phyloP scores from a whole-genome alignment of 208 protist species.

The Tetramitus jugosus region DNA sequence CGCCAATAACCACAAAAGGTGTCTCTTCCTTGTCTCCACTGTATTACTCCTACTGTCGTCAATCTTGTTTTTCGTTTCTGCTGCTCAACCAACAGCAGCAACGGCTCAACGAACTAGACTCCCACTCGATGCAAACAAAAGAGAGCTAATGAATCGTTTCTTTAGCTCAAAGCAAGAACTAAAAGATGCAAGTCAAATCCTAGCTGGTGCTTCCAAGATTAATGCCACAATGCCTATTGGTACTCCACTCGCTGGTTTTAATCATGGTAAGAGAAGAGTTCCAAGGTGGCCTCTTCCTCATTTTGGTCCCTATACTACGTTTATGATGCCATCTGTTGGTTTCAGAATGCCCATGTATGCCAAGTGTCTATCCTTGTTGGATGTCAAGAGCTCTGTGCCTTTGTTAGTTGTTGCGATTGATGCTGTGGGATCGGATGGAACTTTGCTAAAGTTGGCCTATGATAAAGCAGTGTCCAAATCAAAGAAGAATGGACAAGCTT shows the following conservation, averaged over 20 bases:
- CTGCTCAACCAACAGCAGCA: too few relatives aligned
- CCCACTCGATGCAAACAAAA: too few relatives aligned
- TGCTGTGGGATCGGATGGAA: not conserved
- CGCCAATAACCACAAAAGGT: too few relatives aligned
- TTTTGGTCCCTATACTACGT: not conserved
- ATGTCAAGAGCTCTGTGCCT: not conserved
- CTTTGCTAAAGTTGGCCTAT: not conserved
- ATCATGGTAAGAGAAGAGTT: conserved; percentile 19
- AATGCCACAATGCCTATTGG: not conserved
- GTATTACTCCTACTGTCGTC: too few relatives aligned
- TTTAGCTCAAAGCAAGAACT: too few relatives aligned
- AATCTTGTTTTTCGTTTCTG: too few relatives aligned
- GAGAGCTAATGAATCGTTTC: too few relatives aligned
- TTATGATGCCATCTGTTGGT: conserved; percentile 23
- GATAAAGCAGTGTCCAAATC: not conserved
- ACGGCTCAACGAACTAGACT: too few relatives aligned
- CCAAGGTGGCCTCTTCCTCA: conserved; percentile 16
- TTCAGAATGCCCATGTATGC: conserved; percentile 24
- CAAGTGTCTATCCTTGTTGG: not conserved
- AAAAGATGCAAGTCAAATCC: not conserved
- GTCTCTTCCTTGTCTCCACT: too few relatives aligned
- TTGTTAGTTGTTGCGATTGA: not conserved
- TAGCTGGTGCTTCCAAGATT: not conserved
- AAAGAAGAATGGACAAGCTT: too few relatives aligned
- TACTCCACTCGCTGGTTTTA: conserved; percentile 25